These are phyloP conservation scores for Calendula officinalis DNA, from an alignment of 129 eudicot genomes.

Conservation along the genomic window DNA sequence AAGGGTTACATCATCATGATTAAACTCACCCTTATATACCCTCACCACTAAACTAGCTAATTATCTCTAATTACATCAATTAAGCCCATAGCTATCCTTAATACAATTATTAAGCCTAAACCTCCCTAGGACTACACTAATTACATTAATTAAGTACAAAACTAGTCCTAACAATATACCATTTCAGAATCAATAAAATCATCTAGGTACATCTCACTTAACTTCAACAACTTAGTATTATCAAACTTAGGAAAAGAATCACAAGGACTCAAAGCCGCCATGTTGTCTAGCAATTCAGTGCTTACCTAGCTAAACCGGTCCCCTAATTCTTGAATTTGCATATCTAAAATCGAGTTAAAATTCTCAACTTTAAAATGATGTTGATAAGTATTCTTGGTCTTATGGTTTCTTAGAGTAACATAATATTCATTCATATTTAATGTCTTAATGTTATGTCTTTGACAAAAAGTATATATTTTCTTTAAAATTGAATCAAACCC, in stretches of 20 bases:
- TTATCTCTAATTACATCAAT: too few relatives aligned
- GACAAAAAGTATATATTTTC: neutral
- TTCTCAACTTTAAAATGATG: neutral
- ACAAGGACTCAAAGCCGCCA: neutral
- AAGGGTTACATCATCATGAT: too few relatives aligned
- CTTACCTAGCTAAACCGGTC: neutral
- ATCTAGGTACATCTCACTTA: neutral
- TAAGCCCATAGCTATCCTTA: too few relatives aligned
- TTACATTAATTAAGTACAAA: too few relatives aligned
- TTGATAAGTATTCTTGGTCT: neutral
- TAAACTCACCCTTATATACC: too few relatives aligned
- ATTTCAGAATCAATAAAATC: neutral
- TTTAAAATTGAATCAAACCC: neutral
- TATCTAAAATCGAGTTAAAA: neutral
- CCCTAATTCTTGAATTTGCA: constrained; percentile 1
- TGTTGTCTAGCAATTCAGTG: neutral
- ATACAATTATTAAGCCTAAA: too few relatives aligned
- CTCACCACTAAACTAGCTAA: too few relatives aligned
- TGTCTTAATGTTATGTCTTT: neutral
- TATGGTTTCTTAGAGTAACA: neutral
- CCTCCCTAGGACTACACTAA: too few relatives aligned
- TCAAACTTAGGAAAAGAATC: neutral
- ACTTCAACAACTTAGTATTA: neutral
- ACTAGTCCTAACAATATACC: too few relatives aligned
- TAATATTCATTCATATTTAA: neutral